These are phyloP conservation scores for Cyclotella cryptica DNA, from an alignment of 108 stramenopile genomes.

Conservation along the genomic window DNA sequence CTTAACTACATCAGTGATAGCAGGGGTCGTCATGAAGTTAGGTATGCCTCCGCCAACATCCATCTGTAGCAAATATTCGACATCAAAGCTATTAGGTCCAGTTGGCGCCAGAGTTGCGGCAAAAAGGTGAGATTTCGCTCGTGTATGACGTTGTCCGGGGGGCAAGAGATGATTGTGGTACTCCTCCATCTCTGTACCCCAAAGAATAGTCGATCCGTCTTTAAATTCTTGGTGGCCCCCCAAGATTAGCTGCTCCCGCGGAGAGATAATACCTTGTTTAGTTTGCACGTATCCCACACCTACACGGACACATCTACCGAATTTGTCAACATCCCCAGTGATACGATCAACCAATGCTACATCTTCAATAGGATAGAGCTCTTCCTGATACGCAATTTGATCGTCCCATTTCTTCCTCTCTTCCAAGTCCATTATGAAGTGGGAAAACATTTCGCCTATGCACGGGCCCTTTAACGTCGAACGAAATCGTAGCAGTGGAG, in stretches of 20 bases:
- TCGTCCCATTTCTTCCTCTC: constrained; percentile 56
- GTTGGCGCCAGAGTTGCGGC: constrained; percentile 52
- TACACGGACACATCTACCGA: constrained; percentile 45
- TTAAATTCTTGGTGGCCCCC: constrained; percentile 51
- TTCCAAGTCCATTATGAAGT: constrained; percentile 56
- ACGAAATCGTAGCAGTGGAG: constrained; percentile 54
- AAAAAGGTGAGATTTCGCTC: constrained; percentile 55
- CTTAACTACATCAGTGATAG: constrained; percentile 44
- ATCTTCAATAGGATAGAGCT: constrained; percentile 54
- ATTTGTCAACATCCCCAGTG: constrained; percentile 32
- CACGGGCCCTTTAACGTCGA: constrained; percentile 50
- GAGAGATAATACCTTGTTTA: constrained; percentile 47
- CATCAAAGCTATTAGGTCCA: constrained; percentile 41
- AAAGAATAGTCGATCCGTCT: constrained; percentile 51
- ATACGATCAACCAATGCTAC: constrained; percentile 28
- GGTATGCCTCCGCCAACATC: constrained; percentile 52
- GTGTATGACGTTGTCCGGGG: constrained; percentile 45
- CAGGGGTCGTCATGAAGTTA: constrained; percentile 54
- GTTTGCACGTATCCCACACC: constrained; percentile 54
- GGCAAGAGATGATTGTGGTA: constrained; percentile 54
- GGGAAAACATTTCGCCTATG: constrained; percentile 44
- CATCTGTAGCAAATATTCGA: constrained; percentile 57
- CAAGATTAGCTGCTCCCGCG: constrained; percentile 53
- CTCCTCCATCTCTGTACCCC: constrained; percentile 62
- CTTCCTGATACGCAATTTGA: constrained; percentile 47